Conservation (phyloP, 2,329 filamentous ascomycete genomes). For the Aspergillus fumigatus region DNA sequence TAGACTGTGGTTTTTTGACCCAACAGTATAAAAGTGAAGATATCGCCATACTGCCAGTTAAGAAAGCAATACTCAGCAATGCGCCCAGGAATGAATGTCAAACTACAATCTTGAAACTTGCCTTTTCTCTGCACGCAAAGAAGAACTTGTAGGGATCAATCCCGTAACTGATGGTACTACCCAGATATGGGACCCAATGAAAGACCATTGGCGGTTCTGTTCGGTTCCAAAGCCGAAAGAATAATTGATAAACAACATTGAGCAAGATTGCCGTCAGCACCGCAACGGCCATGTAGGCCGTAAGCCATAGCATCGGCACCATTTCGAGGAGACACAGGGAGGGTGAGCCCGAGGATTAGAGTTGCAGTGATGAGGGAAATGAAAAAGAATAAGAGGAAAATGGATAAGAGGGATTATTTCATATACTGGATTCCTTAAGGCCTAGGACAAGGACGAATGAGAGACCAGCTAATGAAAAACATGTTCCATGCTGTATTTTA, state of each 20-base stretch:
- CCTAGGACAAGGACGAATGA: background rate
- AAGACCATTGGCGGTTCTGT: slow-evolving; percentile 77
- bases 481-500: background rate
- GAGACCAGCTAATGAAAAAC: background rate
- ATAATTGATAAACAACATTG: background rate
- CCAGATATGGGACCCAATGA: slow-evolving; percentile 64
- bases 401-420: background rate
- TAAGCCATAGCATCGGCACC: background rate
- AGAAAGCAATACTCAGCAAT: slow-evolving; percentile 8
- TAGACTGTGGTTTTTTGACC: slow-evolving; percentile 86
- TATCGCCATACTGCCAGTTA: slow-evolving; percentile 67
- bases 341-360: background rate
- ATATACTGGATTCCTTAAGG: background rate
- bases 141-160: slow-evolving; percentile 76
- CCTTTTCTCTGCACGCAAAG: slow-evolving; percentile 65
- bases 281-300: background rate
- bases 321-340: background rate
- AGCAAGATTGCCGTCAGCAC: background rate
- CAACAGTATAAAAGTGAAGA: slow-evolving; percentile 85
- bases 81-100: background rate
- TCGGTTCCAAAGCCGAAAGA: slow-evolving; percentile 20
- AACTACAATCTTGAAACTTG: slow-evolving; percentile 28
- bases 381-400: background rate
- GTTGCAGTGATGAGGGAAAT: background rate
- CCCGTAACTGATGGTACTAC: slow-evolving; percentile 43